Evolutionary conservation across 164 flowering plant genomes (phyloP), one percentile per base, ranked within the genome.

Genomic region (Vitis rotundifolia): DNA sequence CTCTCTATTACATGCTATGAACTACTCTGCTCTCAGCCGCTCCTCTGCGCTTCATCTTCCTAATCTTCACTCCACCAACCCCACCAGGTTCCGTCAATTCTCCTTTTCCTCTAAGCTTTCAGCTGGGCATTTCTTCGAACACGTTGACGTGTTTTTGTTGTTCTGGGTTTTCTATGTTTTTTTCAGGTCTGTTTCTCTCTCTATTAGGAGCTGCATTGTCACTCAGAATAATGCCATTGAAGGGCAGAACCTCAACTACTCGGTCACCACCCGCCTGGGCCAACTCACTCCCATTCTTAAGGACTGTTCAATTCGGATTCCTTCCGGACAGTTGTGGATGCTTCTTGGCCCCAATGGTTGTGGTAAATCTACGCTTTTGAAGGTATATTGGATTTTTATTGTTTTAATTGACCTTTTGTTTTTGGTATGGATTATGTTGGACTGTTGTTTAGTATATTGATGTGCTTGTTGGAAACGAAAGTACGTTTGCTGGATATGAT

Each of bases 311-410:
- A 59, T 95, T 59, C 76, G 67, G 50, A 81, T 95, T 56, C 99
- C 99, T 68, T 80, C 84, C 2, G 99, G 98, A 0, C 85, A 93
- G 77, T 70, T 95, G 53, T 95, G 98, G 98, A 95, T 95, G 99
- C 90, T 95, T 71, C 94, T 95, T 75, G 99, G 98, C 2, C 99
- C 98, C 66, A 95, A 95, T 75, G 98, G 97, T 14, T 94, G 93
- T 68, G 98, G 99, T 14, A 95, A 95, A 80, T 95, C 98, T 49
- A 95, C 99, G 58, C 97, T 95, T 76, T 76, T 95, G 59, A 95
- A 95, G 87, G 99, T 91, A 56, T 11, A 10, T 15, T 26, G 1
- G 8, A 6, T 57, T 51, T 57, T 11, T n/a, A 7, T 5, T 29
- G 53, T 26, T 14, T 6, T 28, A 11, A 9, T 49, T 54, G 12